Percentiles rank a stretch among this genome's conserved stretches.
phyloP scores from a whole-genome alignment of 139 green algal genomes.

The Chlamydomonas asymmetrica region DNA sequence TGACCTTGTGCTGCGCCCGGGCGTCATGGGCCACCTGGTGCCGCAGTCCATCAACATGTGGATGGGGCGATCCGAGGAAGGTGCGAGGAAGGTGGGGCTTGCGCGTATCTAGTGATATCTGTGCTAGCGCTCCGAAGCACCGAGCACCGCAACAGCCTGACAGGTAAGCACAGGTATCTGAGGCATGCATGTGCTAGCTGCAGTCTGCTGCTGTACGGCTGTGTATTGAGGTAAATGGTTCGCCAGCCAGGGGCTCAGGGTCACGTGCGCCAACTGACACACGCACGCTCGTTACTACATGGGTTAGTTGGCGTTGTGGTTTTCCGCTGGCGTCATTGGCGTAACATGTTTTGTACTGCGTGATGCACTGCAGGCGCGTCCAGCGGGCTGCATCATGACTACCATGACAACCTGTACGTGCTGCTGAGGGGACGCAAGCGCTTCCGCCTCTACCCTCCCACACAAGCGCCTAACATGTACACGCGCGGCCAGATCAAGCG shows the following conservation, averaged over 20 bases:
- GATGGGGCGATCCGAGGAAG: constrained; percentile 52
- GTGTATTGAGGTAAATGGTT: constrained; percentile 3
- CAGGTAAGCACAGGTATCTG: too few relatives aligned
- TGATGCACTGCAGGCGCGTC: constrained; percentile 69
- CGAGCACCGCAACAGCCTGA: too few relatives aligned
- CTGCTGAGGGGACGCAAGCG: constrained; percentile 81
- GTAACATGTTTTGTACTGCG: not conserved
- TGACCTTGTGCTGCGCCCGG: constrained; percentile 62
- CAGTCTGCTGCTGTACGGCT: not conserved
- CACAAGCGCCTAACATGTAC: constrained; percentile 64
- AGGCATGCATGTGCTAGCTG: too few relatives aligned
- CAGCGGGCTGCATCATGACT: constrained; percentile 87
- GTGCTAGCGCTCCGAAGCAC: too few relatives aligned
- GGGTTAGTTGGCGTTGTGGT: too few relatives aligned
- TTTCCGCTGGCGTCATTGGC: not conserved
- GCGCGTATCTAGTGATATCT: not conserved
- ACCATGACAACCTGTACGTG: constrained; percentile 91
- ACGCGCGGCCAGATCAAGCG: constrained; percentile 50
- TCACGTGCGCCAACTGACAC: too few relatives aligned
- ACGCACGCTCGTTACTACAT: too few relatives aligned
- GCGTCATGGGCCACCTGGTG: constrained; percentile 66
- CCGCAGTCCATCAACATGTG: constrained; percentile 75
- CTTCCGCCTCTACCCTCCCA: constrained; percentile 79
- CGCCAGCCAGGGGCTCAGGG: too few relatives aligned
- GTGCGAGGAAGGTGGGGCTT: constrained; percentile 11